Percentiles rank a stretch among this genome's conserved stretches.
phyloP scores from a whole-genome alignment of 306 rosid genomes.

The Neltuma alba region DNA sequence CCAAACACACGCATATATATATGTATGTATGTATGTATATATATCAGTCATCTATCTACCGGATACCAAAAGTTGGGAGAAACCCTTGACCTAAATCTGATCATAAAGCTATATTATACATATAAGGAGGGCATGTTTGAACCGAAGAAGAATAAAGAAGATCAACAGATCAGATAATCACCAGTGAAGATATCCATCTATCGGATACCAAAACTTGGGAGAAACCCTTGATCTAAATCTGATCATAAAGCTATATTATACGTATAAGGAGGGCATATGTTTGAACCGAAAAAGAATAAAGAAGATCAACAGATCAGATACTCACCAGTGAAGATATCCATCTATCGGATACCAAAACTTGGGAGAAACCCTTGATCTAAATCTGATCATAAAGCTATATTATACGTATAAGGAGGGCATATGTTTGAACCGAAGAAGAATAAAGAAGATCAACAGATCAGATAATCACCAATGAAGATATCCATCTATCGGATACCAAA shows the following conservation, averaged over 20 bases:
- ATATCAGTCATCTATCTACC: too few species aligned
- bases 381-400: not conserved
- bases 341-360: too few species aligned
- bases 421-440: not conserved
- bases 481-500: too few species aligned
- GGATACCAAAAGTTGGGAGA: too few species aligned
- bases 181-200: slow-evolving; percentile 55
- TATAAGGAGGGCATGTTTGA: not conserved
- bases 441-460: not conserved
- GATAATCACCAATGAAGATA: slow-evolving; percentile 51
- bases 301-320: not conserved
- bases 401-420: not conserved
- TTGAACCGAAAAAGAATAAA: too few species aligned
- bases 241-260: not conserved
- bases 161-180: slow-evolving; percentile 23
- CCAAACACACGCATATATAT: too few species aligned
- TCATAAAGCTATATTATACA: not conserved
- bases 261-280: not conserved
- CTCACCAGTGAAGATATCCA: slow-evolving; percentile 53
- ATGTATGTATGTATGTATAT: too few species aligned
- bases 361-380: too few species aligned
- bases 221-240: too few species aligned
- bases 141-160: not conserved
- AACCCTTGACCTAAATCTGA: not conserved
- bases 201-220: too few species aligned